These are phyloP conservation scores for Testicularia cyperi DNA, from an alignment of 1,284 basidiomycete genomes.

Conservation along the genomic window DNA sequence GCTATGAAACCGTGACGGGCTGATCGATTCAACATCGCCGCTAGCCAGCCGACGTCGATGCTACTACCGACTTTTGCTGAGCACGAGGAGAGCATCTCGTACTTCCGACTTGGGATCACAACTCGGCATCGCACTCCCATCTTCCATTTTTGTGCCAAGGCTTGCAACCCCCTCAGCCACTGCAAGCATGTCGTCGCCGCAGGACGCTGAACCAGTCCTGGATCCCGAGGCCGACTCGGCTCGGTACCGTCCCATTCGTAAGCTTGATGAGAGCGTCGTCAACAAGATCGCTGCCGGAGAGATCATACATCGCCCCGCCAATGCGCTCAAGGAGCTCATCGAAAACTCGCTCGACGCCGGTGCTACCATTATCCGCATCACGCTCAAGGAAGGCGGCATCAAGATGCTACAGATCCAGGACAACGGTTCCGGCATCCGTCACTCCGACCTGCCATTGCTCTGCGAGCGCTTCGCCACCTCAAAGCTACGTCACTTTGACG, in stretches of 20 bases:
- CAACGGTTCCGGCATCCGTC: slow-evolving; percentile 84
- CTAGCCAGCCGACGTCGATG: too few relatives aligned
- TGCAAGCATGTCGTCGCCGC: too few relatives aligned
- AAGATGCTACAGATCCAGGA: slow-evolving; percentile 95
- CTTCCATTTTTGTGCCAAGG: too few relatives aligned
- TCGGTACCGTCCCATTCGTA: slow-evolving; percentile 25
- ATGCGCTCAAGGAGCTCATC: slow-evolving; percentile 92
- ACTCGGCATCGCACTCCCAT: too few relatives aligned
- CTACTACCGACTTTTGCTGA: too few relatives aligned
- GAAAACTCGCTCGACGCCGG: slow-evolving; percentile 95
- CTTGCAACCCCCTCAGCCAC: too few relatives aligned
- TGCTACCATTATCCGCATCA: slow-evolving; percentile 80
- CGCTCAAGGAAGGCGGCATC: slow-evolving; percentile 91
- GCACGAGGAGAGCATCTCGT: too few relatives aligned
- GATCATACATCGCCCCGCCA: slow-evolving; percentile 93
- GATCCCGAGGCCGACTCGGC: slow-evolving; percentile 20
- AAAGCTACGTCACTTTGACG: slow-evolving; percentile 83
- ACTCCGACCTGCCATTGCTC: slow-evolving; percentile 79
- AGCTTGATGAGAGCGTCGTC: slow-evolving; percentile 64
- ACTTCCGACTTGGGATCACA: too few relatives aligned
- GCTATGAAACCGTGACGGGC: too few relatives aligned
- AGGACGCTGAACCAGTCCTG: slow-evolving; percentile 10
- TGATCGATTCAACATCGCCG: too few relatives aligned
- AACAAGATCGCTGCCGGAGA: slow-evolving; percentile 70
- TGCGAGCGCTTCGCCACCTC: slow-evolving; percentile 96